Evolutionary conservation across 2,329 filamentous ascomycete species (phyloP).

Genomic region (Knoxdaviesia capensis): DNA sequence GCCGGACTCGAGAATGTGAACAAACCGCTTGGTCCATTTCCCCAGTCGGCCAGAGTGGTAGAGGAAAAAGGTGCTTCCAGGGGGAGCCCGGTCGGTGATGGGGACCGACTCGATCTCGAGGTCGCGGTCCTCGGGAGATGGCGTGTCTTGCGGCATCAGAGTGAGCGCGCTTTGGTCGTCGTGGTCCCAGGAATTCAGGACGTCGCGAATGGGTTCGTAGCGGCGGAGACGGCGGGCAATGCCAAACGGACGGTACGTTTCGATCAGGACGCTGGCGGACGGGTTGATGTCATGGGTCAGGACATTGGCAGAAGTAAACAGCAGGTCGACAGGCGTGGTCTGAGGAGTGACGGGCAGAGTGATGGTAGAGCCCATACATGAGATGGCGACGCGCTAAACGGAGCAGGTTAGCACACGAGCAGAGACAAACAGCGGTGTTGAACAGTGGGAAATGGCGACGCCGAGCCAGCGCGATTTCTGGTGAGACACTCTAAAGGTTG

Average conservation of each 20-base stretch:
- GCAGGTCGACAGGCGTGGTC: slow-evolving; percentile 55
- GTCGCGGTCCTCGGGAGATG: slow-evolving; percentile 32
- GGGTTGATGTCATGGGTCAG: slow-evolving; percentile 45
- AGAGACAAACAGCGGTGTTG: not conserved
- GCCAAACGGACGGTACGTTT: slow-evolving; percentile 55
- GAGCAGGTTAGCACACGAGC: slow-evolving; percentile 1
- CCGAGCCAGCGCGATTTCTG: too few relatives aligned
- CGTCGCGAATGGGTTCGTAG: slow-evolving; percentile 71
- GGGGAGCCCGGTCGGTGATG: slow-evolving; percentile 33
- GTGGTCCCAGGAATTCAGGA: slow-evolving; percentile 82
- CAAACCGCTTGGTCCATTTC: slow-evolving; percentile 74
- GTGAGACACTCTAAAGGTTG: too few relatives aligned
- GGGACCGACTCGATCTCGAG: slow-evolving; percentile 48
- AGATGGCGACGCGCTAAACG: slow-evolving; percentile 44
- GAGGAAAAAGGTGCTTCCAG: slow-evolving; percentile 48
- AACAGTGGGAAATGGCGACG: not conserved
- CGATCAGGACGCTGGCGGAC: slow-evolving; percentile 49
- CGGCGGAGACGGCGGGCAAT: slow-evolving; percentile 65
- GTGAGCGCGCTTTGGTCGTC: slow-evolving; percentile 55
- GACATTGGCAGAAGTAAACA: slow-evolving; percentile 43
- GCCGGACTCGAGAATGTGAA: slow-evolving; percentile 55
- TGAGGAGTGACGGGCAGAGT: slow-evolving; percentile 52
- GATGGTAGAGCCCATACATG: slow-evolving; percentile 49
- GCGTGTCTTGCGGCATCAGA: slow-evolving; percentile 40
- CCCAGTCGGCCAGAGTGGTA: slow-evolving; percentile 65